These are phyloP conservation scores for Aspergillus sclerotioniger DNA, from an alignment of 495 filamentous ascomycete genomes.

Conservation along the genomic window DNA sequence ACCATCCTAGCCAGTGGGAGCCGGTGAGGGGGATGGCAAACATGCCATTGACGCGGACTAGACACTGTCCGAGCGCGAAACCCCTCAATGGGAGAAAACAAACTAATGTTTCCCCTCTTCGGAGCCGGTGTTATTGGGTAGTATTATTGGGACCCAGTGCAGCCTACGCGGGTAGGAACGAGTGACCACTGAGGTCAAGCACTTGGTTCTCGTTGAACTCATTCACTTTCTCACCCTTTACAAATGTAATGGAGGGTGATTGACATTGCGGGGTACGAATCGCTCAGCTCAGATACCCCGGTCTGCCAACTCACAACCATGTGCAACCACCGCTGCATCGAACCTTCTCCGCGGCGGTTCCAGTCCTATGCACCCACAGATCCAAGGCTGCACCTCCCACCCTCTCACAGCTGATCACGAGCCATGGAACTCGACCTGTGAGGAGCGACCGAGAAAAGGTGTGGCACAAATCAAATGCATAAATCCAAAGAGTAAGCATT, in stretches of 20 bases:
- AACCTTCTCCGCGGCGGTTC: neutral
- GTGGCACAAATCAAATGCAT: too few relatives aligned
- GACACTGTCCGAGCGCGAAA: conserved; percentile 2
- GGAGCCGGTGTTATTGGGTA: neutral
- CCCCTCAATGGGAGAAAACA: neutral
- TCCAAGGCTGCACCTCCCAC: neutral
- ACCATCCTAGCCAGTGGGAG: neutral
- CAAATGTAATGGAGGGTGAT: neutral
- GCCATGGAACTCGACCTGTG: neutral
- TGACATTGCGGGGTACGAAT: conserved; percentile 5
- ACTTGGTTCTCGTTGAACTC: neutral
- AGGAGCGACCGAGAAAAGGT: too few relatives aligned
- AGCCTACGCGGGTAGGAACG: neutral
- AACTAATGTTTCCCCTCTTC: neutral
- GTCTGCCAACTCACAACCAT: conserved; percentile 6
- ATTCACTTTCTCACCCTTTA: neutral
- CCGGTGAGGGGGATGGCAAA: neutral
- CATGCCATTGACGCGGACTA: conserved; percentile 4
- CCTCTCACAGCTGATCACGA: neutral
- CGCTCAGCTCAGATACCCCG: neutral
- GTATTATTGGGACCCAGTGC: neutral
- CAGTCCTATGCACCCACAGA: neutral
- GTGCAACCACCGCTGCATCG: neutral
- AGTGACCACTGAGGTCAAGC: too few relatives aligned
- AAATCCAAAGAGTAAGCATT: too few relatives aligned